These are phyloP conservation scores for Pyropia haitanensis DNA, from an alignment of 23 red algal genomes.

Conservation along the genomic window DNA sequence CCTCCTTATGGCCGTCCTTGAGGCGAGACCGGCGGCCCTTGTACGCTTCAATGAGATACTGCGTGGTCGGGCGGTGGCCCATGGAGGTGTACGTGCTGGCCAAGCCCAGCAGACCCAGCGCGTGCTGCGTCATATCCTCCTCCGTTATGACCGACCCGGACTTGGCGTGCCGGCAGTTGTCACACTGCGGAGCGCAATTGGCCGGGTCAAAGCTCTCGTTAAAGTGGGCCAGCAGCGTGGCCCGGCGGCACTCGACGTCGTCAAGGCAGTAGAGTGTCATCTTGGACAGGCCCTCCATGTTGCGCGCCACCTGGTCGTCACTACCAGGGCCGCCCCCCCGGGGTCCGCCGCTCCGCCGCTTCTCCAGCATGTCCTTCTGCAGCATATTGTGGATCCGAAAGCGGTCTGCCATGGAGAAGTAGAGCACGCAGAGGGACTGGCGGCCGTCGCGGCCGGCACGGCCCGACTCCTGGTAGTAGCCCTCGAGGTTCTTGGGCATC, in stretches of 20 bases:
- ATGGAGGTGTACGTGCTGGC: not conserved
- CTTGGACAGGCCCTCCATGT: conserved; percentile 68
- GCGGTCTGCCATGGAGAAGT: conserved; percentile 73
- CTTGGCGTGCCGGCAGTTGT: conserved; percentile 72
- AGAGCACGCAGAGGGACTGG: conserved; percentile 57
- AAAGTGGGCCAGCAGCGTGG: conserved; percentile 76
- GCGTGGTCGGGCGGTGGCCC: conserved; percentile 3
- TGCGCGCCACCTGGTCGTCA: conserved; percentile 53
- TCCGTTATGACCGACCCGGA: conserved; percentile 7
- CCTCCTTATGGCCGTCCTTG: conserved; percentile 1
- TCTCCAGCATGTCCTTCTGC: conserved; percentile 30
- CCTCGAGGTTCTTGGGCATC: conserved; percentile 94
- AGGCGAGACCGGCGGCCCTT: conserved; percentile 2
- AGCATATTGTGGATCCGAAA: conserved; percentile 82
- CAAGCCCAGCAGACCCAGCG: conserved; percentile 1
- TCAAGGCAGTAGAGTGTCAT: conserved; percentile 90
- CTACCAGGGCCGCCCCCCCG: conserved; percentile 23
- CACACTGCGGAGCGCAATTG: conserved; percentile 74
- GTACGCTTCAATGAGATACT: conserved; percentile 17
- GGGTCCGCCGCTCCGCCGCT: not conserved
- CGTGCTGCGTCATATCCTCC: conserved; percentile 32
- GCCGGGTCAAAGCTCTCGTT: conserved; percentile 75
- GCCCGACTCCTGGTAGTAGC: conserved; percentile 98
- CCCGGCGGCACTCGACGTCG: conserved; percentile 76
- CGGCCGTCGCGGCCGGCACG: conserved; percentile 82